Evolutionary conservation across 495 filamentous ascomycete species (phyloP).

Genomic region (Xylaria telfairii): DNA sequence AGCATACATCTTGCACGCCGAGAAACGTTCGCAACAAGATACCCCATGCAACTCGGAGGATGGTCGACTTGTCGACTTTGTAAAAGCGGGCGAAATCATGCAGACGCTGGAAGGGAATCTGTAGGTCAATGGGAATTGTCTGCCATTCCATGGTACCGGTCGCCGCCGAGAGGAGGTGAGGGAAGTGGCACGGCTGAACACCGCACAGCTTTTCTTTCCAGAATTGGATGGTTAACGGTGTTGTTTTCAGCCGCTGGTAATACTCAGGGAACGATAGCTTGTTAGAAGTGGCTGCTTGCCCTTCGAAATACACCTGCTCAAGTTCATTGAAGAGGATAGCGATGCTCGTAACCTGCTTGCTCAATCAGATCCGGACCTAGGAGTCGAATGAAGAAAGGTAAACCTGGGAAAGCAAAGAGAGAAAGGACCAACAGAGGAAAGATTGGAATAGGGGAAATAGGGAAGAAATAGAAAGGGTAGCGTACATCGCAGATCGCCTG

Average conservation of each 20-base stretch:
- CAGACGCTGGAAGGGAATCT: conserved; percentile 44
- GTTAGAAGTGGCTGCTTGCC: conserved; percentile 33
- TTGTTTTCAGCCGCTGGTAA: conserved; percentile 42
- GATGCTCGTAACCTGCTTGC: conserved; percentile 42
- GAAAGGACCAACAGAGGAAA: neutral
- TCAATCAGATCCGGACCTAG: conserved; percentile 19
- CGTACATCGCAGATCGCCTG: conserved; percentile 52
- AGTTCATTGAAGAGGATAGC: conserved; percentile 51
- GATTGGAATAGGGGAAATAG: neutral
- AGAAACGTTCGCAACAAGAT: conserved; percentile 52
- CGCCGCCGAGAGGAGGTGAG: conserved; percentile 38
- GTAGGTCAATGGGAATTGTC: conserved; percentile 45
- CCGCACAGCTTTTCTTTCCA: conserved; percentile 49
- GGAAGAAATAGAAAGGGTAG: neutral
- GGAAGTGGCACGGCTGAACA: conserved; percentile 48
- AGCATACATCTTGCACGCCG: conserved; percentile 47
- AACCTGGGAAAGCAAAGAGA: neutral
- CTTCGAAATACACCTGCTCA: conserved; percentile 47
- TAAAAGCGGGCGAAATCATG: conserved; percentile 43
- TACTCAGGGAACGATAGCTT: conserved; percentile 49
- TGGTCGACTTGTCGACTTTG: conserved; percentile 39
- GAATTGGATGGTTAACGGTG: conserved; percentile 45
- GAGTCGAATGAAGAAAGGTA: neutral
- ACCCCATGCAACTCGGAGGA: conserved; percentile 57
- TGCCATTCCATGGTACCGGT: conserved; percentile 35